Conservation (phyloP, 495 filamentous ascomycete genomes). For the Neurospora africana region DNA sequence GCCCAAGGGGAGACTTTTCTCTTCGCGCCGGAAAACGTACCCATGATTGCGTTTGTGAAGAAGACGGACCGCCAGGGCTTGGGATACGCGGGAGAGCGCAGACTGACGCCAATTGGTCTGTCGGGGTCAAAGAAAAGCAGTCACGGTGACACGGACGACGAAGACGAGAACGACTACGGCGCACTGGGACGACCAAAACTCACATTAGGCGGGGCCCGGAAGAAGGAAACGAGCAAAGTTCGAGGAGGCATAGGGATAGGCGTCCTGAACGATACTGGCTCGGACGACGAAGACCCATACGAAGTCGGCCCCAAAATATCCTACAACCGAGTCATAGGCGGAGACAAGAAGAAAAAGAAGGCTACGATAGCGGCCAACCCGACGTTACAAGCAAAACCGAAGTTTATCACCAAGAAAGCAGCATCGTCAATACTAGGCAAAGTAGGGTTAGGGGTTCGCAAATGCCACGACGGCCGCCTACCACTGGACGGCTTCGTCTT, state of each 20-base stretch:
- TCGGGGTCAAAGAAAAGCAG: conserved; percentile 8
- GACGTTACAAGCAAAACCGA: conserved; percentile 54
- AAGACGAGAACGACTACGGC: conserved; percentile 38
- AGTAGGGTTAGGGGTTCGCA: conserved; percentile 48
- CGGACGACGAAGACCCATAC: conserved; percentile 96
- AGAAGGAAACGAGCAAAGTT: conserved; percentile 38
- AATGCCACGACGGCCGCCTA: conserved; percentile 80
- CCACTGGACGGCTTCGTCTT: conserved; percentile 82
- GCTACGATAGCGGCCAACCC: conserved; percentile 46
- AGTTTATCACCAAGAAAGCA: conserved; percentile 70
- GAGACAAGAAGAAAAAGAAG: conserved; percentile 77
- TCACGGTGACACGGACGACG: conserved; percentile 31
- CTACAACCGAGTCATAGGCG: conserved; percentile 77
- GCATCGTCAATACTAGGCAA: conserved; percentile 35
- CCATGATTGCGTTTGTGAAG: conserved; percentile 60
- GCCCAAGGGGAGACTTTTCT: conserved; percentile 50
- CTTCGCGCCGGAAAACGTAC: conserved; percentile 81
- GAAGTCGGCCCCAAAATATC: conserved; percentile 82
- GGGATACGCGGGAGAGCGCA: conserved; percentile 61
- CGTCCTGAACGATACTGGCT: conserved; percentile 85
- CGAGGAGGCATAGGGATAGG: conserved; percentile 77
- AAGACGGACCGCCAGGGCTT: conserved; percentile 78
- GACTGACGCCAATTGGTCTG: conserved; percentile 28
- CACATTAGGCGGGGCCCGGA: conserved; percentile 14
- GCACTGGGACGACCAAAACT: conserved; percentile 19